phyloP scores from a whole-genome alignment of 1,284 basidiomycete species.

The Ganoderma multipileum region DNA sequence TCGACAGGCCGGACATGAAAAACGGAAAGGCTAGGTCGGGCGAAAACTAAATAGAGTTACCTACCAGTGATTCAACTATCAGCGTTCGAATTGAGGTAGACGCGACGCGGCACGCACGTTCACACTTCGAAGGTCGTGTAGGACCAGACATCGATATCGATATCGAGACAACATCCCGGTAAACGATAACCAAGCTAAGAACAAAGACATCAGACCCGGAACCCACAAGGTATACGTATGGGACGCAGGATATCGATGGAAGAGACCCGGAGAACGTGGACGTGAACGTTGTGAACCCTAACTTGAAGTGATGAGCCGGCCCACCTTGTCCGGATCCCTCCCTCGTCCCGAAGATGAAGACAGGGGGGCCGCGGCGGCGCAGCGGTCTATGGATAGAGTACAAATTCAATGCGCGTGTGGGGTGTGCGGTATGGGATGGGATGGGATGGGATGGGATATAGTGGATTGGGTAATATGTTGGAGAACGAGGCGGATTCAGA shows the following conservation, averaged over 20 bases:
- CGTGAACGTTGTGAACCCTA: too few relatives aligned
- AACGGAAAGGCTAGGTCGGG: too few relatives aligned
- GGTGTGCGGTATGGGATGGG: not conserved
- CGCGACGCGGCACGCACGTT: conserved; percentile 75
- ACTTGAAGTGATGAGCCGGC: not conserved
- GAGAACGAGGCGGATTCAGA: not conserved
- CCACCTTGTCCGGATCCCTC: too few relatives aligned
- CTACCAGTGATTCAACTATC: too few relatives aligned
- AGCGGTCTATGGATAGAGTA: not conserved
- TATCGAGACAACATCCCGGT: not conserved
- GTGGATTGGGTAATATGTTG: too few relatives aligned
- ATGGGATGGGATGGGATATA: not conserved
- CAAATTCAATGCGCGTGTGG: not conserved
- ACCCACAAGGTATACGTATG: not conserved
- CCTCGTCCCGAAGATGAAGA: too few relatives aligned
- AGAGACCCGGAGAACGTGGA: not conserved
- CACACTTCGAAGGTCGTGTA: too few relatives aligned
- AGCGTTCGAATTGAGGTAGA: too few relatives aligned
- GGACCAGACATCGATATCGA: not conserved
- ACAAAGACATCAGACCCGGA: not conserved
- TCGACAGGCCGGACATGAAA: too few relatives aligned
- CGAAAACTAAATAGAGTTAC: too few relatives aligned
- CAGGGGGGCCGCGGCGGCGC: not conserved
- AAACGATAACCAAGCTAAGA: not conserved
- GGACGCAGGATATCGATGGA: not conserved